phyloP scores from a whole-genome alignment of 2,329 filamentous ascomycete genomes.

The Botryotinia convoluta region DNA sequence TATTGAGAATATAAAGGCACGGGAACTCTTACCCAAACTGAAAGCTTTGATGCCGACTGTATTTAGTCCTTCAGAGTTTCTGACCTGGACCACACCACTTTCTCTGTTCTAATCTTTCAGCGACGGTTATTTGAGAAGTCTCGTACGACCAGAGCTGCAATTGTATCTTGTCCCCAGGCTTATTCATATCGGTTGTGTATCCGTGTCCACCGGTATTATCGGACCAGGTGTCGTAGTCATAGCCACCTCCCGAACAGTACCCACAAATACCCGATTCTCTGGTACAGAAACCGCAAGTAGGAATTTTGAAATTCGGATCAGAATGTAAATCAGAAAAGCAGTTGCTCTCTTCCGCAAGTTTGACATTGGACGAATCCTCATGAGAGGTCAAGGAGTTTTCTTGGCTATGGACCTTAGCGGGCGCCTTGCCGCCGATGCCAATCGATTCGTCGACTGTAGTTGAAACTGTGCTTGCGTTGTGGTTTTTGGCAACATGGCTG shows the following conservation, averaged over 20 bases:
- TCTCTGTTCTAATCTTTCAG: constrained; percentile 12
- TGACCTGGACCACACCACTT: constrained; percentile 4
- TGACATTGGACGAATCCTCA: not conserved
- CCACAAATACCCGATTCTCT: not conserved
- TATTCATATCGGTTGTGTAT: constrained; percentile 3
- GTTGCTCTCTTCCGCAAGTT: not conserved
- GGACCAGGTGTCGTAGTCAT: constrained; percentile 5
- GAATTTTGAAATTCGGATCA: not conserved
- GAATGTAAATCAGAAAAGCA: not conserved
- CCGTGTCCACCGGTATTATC: constrained; percentile 12
- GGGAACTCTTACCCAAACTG: not conserved
- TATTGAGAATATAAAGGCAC: not conserved
- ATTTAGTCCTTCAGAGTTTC: not conserved
- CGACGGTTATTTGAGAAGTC: constrained; percentile 14
- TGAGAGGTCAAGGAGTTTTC: not conserved
- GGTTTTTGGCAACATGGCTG: not conserved
- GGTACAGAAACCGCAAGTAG: not conserved
- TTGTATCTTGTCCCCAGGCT: not conserved
- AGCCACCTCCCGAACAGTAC: not conserved
- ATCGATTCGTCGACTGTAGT: not conserved
- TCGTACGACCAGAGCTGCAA: constrained; percentile 2
- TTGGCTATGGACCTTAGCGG: not conserved
- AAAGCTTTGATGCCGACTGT: not conserved
- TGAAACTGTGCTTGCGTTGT: not conserved
- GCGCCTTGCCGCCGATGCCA: not conserved